Percentiles rank a stretch among this genome's conserved stretches.
phyloP scores from a whole-genome alignment of 495 filamentous ascomycete genomes.

The Podospora anserina region DNA sequence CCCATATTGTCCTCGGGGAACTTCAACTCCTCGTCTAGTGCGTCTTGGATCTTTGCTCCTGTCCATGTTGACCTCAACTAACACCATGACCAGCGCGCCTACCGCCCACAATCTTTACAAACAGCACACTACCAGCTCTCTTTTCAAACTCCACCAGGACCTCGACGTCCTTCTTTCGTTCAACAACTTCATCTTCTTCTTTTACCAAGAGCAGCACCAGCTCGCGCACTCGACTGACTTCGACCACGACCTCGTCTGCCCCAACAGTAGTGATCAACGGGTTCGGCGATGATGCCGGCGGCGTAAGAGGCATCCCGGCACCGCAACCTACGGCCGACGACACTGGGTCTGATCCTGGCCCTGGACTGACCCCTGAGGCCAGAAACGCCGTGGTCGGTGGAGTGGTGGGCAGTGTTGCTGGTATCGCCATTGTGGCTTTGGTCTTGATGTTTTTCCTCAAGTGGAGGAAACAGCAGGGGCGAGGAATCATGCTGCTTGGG shows the following conservation, averaged over 20 bases:
- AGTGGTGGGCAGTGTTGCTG: conserved; percentile 64
- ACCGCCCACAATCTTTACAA: conserved; percentile 39
- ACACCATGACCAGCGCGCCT: conserved; percentile 29
- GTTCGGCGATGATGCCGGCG: conserved; percentile 12
- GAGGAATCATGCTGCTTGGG: conserved; percentile 31
- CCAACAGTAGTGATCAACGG: conserved; percentile 16
- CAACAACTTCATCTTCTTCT: conserved; percentile 24
- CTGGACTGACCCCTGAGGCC: conserved; percentile 31
- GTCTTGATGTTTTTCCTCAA: conserved; percentile 54
- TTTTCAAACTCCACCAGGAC: conserved; percentile 34
- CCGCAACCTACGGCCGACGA: conserved; percentile 7
- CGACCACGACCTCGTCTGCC: conserved; percentile 8
- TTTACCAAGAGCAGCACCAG: conserved; percentile 21
- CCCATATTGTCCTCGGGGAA: conserved; percentile 36
- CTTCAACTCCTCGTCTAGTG: conserved; percentile 46
- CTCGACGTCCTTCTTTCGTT: conserved; percentile 24
- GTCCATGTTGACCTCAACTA: not conserved
- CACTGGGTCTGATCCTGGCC: conserved; percentile 10
- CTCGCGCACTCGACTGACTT: conserved; percentile 18
- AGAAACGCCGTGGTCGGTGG: conserved; percentile 56
- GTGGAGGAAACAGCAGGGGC: conserved; percentile 50
- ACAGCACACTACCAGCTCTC: conserved; percentile 31
- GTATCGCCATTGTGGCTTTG: conserved; percentile 56
- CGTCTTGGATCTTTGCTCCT: conserved; percentile 5
- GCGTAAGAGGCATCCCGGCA: conserved; percentile 8